Conservation (phyloP, 805 yeast species). For the Metschnikowia peoriensis region DNA sequence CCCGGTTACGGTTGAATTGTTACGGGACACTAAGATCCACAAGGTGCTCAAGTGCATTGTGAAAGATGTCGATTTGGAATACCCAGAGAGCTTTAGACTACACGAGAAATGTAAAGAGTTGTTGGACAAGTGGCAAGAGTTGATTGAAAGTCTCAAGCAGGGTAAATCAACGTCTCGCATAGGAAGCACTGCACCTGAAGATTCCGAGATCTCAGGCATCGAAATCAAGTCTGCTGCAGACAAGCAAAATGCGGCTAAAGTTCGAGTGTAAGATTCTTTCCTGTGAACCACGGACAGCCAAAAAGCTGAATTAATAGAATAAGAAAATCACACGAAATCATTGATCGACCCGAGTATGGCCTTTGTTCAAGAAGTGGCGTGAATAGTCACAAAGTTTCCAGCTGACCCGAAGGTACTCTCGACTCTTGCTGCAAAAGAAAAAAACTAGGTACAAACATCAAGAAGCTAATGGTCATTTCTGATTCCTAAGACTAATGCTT, state of each 20-base stretch:
- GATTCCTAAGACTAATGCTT: no score
- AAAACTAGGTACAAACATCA: no score
- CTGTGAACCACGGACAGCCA: background rate
- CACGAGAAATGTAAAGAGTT: conserved; percentile 45
- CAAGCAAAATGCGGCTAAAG: conserved; percentile 7
- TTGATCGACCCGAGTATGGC: no score
- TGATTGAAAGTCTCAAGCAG: conserved; percentile 34
- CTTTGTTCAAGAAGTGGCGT: no score
- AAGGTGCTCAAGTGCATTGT: conserved; percentile 51
- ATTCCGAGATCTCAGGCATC: conserved; percentile 12
- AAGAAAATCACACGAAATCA: no score
- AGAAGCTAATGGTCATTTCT: no score
- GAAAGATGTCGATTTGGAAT: conserved; percentile 38
- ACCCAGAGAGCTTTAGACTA: conserved; percentile 44
- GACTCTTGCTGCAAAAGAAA: no score
- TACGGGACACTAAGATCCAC: conserved; percentile 47
- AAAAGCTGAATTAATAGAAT: background rate
- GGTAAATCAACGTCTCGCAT: conserved; percentile 25
- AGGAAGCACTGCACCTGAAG: conserved; percentile 16
- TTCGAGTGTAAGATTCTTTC: conserved; percentile 3
- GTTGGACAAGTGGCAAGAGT: conserved; percentile 40
- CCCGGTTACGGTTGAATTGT: conserved; percentile 39
- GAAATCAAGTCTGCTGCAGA: conserved; percentile 10
- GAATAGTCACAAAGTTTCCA: no score
- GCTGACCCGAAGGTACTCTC: no score